Conservation (phyloP, 139 green algal species). For the Volvox africanus region DNA sequence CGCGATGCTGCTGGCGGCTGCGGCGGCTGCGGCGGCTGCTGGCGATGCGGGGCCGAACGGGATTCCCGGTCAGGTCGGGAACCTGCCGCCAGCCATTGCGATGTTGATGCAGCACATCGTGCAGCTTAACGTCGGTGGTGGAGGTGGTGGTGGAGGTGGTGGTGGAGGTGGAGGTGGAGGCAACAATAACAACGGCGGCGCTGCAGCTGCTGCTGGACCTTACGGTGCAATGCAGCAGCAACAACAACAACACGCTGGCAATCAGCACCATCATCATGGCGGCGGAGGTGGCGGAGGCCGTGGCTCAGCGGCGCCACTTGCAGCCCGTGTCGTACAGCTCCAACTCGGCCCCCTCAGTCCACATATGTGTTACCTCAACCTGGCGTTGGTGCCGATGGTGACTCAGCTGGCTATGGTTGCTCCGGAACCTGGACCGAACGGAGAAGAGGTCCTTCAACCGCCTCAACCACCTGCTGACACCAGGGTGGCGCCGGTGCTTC, state of each 20-base stretch:
- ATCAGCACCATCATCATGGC: neutral
- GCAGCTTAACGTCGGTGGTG: neutral
- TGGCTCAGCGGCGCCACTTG: neutral
- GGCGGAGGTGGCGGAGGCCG: neutral
- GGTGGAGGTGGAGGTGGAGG: neutral
- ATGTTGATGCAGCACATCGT: neutral
- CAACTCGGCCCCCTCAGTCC: slow-evolving; percentile 33
- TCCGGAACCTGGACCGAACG: neutral
- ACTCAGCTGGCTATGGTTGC: slow-evolving; percentile 28
- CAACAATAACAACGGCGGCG: neutral
- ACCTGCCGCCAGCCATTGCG: neutral
- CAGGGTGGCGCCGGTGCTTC: slow-evolving; percentile 35
- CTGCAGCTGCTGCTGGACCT: neutral
- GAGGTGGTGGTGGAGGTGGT: neutral
- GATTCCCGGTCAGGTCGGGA: too few species aligned
- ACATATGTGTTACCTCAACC: slow-evolving; percentile 47
- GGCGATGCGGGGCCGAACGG: too few species aligned
- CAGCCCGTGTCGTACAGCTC: slow-evolving; percentile 23
- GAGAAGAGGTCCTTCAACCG: neutral
- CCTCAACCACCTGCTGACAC: slow-evolving; percentile 11
- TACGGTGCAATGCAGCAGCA: neutral
- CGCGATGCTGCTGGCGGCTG: neutral
- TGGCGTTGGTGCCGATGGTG: slow-evolving; percentile 47
- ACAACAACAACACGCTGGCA: neutral
- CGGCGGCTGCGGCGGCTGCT: too few species aligned